Percentiles rank a stretch among this genome's conserved stretches.
phyloP scores from a whole-genome alignment of 106 monocot genomes.

The Dendrobium huoshanense region DNA sequence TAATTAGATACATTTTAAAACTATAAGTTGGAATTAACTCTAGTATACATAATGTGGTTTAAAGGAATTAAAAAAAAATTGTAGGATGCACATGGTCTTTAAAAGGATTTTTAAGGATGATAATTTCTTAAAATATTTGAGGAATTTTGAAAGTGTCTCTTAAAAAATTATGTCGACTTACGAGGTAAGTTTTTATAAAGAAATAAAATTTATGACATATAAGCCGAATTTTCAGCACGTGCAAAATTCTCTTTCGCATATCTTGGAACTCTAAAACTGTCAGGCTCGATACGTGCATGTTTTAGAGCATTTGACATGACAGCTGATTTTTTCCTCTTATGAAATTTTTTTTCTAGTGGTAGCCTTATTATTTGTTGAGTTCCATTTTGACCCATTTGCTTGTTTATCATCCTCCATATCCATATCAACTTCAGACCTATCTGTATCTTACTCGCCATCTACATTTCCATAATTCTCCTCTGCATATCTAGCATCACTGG shows the following conservation, averaged over 20 bases:
- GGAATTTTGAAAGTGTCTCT: too few relatives aligned
- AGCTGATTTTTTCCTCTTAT: neutral
- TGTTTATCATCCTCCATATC: constrained; percentile 13
- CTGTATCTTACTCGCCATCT: neutral
- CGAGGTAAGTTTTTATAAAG: too few relatives aligned
- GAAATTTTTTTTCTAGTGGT: neutral
- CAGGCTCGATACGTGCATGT: neutral
- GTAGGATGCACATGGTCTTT: too few relatives aligned
- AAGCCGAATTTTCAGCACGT: neutral
- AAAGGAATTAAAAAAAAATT: too few relatives aligned
- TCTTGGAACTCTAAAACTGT: neutral
- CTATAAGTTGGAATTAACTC: too few relatives aligned
- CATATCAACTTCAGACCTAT: neutral
- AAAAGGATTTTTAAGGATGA: too few relatives aligned
- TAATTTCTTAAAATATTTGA: too few relatives aligned
- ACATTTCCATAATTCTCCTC: constrained; percentile 1
- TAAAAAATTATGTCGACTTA: too few relatives aligned
- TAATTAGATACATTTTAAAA: too few relatives aligned
- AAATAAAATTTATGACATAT: too few relatives aligned
- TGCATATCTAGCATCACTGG: neutral
- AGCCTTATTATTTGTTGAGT: neutral
- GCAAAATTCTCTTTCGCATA: neutral
- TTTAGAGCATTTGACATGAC: neutral
- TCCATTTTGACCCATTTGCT: constrained; percentile 12
- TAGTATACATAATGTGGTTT: too few relatives aligned